Evolutionary conservation across 2,329 filamentous ascomycete species (phyloP), one percentile per base, ranked within the genome.

Genomic region (Hymenoscyphus fructigenus): DNA sequence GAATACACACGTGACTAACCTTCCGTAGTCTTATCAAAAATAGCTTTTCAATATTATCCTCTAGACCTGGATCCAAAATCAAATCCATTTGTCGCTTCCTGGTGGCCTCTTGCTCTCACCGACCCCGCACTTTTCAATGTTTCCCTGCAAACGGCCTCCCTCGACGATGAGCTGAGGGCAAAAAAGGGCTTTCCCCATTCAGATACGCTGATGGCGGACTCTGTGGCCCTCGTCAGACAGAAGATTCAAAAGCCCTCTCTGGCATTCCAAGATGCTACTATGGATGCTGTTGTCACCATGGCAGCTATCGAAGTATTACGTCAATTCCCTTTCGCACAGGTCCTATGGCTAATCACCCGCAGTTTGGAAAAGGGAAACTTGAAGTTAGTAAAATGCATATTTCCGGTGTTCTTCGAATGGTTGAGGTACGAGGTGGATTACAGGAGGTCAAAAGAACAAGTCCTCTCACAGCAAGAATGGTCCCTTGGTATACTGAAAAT

Each of bases 41-140:
- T 87, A 57, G 83, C 84, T 0, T 87, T 87, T 60, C 81, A 86
- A 67, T 87, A 86, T 69, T 87, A 87, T 68, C 85, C 84, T 0
- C 76, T 86, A 23, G 85, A 87, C 60, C 75, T 85, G 7, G 80
- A 78, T 65, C 70, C 78, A n/a, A 73, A 73, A 0, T 84, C 84
- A 7, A 87, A 87, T 68, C 84, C 84, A 0, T 87, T 87, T 66
- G 75, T 87, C 20, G 75, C 85, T 6, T 85, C 83, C 0, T 87
- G 85, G 85, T 87, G 85, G 84, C 85, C 85, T 0, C 76, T 83
- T 0, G 84, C 84, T 0, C 77, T 87, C 0, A 80, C 77, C 0
- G 84, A 87, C 63, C 83, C 84, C 0, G 83, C 83, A 4, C 69
- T 87, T 0, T 87, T 87, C 62, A 83, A 87, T 67, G 84, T 87